Evolutionary conservation across 495 filamentous ascomycete species (phyloP), one percentile per base, ranked within the genome.

Genomic region (Podospora conica): DNA sequence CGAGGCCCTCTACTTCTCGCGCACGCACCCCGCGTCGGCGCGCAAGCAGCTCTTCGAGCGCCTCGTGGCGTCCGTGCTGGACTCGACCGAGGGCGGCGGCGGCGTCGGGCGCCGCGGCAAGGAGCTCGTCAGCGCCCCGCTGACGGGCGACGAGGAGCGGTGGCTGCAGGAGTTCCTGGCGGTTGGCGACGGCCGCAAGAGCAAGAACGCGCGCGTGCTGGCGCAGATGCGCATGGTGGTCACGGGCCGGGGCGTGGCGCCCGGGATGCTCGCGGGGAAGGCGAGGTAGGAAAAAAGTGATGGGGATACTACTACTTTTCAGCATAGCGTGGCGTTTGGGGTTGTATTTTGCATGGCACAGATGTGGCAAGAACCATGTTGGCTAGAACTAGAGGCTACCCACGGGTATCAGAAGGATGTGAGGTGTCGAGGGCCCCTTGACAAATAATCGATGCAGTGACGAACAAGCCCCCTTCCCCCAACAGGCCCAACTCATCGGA

Each of bases 1-100:
- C 4, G 89, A 91, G 68, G 89, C 90, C 20, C 89, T 92, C 69
- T 87, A 86, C 69, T 93, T 91, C 70, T 84, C 86, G 21, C 84
- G 91, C 21, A 80, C 79, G 8, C 85, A 88, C 56, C 83, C 88
- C 21, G 86, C 90, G 18, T 67, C 74, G 53, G 78, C 83, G 23
- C 90, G 85, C 27, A 83, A 78, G 29, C 77, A 77, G 66, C 85
- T 90, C 29, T 86, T 95, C 59, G 85, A 88, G 68, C 81, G 83
- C 66, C 76, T 95, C n/a, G 79, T 92, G n/a, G 71, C 81, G 9
- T 83, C 85, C 25, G 86, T 89, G 11, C 83, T 90, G 60, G 79
- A 83, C 27, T 75, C 79, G 9, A 76, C 82, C 0, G 54, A 68
- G 22, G 63, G 53, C 0, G 29, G 29, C 15, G 63, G 53, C 0